Conservation (phyloP, 2,329 filamentous ascomycete genomes). For the Hymenoscyphus albidus region DNA sequence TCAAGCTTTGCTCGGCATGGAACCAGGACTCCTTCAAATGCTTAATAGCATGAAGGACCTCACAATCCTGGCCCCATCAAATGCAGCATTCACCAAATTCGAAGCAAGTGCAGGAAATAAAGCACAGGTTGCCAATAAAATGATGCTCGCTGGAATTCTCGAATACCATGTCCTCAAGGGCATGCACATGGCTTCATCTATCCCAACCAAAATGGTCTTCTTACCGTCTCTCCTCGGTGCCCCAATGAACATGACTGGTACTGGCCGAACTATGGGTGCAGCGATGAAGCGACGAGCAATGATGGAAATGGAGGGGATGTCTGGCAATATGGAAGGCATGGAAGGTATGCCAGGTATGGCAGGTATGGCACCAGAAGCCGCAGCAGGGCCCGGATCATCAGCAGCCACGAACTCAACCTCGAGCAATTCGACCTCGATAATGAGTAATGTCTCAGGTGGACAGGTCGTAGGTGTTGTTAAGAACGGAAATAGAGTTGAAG, state of each 20-base stretch:
- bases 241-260: not conserved
- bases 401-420: slow-evolving; percentile 13
- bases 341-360: slow-evolving; percentile 3
- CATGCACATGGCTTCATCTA: not conserved
- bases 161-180: slow-evolving; percentile 31
- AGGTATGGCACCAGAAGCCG: not conserved
- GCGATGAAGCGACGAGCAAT: not conserved
- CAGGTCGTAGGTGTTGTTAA: slow-evolving; percentile 42
- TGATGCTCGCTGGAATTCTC: slow-evolving; percentile 31
- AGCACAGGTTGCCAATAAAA: slow-evolving; percentile 33
- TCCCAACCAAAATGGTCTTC: slow-evolving; percentile 37
- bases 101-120: slow-evolving; percentile 23
- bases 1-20: slow-evolving; percentile 10
- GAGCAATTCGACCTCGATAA: slow-evolving; percentile 31
- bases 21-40: slow-evolving; percentile 9
- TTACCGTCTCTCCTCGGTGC: slow-evolving; percentile 39
- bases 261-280: not conserved
- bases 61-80: slow-evolving; percentile 42
- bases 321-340: not conserved
- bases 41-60: slow-evolving; percentile 41
- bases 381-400: not conserved
- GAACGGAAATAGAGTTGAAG: slow-evolving; percentile 38
- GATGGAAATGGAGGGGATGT: not conserved
- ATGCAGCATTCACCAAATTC: slow-evolving; percentile 32
- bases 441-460: slow-evolving; percentile 45